These are phyloP conservation scores for Huiozyma sinensis DNA, from an alignment of 805 yeast genomes.

Conservation along the genomic window DNA sequence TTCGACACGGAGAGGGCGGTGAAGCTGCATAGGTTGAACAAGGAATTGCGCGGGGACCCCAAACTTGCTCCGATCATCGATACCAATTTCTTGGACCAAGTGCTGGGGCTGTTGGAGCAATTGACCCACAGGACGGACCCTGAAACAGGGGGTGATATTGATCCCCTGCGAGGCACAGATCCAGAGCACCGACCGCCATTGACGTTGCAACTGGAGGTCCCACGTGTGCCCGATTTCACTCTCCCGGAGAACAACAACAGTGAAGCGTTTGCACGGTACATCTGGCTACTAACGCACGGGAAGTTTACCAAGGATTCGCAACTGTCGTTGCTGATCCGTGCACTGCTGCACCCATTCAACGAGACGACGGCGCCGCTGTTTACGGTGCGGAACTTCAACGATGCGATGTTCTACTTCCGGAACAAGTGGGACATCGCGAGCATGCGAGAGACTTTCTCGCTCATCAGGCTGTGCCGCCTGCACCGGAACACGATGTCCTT, in stretches of 20 bases:
- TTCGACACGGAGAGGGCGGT: slow-evolving; percentile 11
- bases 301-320: slow-evolving; percentile 22
- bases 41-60: neutral
- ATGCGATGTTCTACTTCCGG: slow-evolving; percentile 31
- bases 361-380: slow-evolving; percentile 24
- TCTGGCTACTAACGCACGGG: slow-evolving; percentile 31
- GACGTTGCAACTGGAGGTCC: slow-evolving; percentile 14
- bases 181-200: neutral
- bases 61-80: slow-evolving; percentile 1
- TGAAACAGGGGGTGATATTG: no score
- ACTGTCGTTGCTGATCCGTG: slow-evolving; percentile 30
- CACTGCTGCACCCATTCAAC: slow-evolving; percentile 33
- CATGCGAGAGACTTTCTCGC: slow-evolving; percentile 31
- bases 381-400: slow-evolving; percentile 28
- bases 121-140: slow-evolving; percentile 12
- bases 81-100: slow-evolving; percentile 9
- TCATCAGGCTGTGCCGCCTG: slow-evolving; percentile 30
- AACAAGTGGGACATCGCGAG: slow-evolving; percentile 31
- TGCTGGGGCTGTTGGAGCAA: slow-evolving; percentile 16
- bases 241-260: slow-evolving; percentile 7
- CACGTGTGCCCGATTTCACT: slow-evolving; percentile 27
- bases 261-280: slow-evolving; percentile 2
- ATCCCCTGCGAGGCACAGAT: no score
- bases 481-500: slow-evolving; percentile 31
- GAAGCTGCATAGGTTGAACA: neutral